phyloP scores from a whole-genome alignment of 2,329 filamentous ascomycete species.

The Periconia sp. region DNA sequence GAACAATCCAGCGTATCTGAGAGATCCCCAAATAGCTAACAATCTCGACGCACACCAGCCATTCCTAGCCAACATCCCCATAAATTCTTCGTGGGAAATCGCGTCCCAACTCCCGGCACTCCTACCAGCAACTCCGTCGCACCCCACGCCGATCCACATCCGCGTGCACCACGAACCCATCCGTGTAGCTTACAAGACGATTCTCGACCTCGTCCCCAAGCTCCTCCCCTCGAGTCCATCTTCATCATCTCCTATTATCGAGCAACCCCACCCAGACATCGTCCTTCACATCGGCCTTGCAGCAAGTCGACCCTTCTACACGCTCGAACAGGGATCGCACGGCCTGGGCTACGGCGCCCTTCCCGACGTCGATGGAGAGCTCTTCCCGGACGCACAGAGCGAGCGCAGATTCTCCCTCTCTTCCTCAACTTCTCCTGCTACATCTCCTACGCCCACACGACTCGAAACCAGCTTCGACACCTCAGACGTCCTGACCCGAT shows the following conservation, averaged over 20 bases:
- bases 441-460: constrained; percentile 18
- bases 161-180: constrained; percentile 35
- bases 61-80: constrained; percentile 33
- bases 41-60: constrained; percentile 20
- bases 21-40: too few relatives aligned
- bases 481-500: constrained; percentile 33
- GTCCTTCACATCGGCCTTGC: constrained; percentile 44
- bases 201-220: constrained; percentile 26
- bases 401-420: constrained; percentile 14
- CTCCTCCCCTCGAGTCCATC: constrained; percentile 17
- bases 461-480: constrained; percentile 36
- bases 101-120: constrained; percentile 39
- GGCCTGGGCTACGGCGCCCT: constrained; percentile 32
- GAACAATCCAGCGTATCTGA: too few relatives aligned
- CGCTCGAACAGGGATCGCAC: constrained; percentile 36
- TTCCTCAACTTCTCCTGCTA: too few relatives aligned
- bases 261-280: constrained; percentile 28
- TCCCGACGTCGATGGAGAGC: constrained; percentile 36
- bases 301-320: constrained; percentile 36
- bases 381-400: constrained; percentile 21
- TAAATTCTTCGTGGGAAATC: constrained; percentile 43
- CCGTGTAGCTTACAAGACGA: constrained; percentile 38
- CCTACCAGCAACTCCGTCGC: constrained; percentile 24
- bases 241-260: constrained; percentile 1
- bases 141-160: constrained; percentile 38